Evolutionary conservation across 805 yeast genomes (phyloP).

Genomic region (Nematodospora valgi): DNA sequence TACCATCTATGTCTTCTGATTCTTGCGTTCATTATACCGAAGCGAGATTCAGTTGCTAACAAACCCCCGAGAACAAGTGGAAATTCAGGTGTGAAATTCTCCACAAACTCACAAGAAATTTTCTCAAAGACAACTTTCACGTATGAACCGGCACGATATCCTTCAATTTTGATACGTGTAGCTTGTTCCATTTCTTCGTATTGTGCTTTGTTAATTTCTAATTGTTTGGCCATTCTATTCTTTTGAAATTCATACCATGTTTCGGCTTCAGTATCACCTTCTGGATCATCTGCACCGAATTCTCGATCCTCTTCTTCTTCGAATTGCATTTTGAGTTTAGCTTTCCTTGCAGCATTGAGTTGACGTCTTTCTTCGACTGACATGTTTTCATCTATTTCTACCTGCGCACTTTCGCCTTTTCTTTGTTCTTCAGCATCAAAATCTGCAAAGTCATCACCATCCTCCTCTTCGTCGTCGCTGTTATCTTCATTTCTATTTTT

Average conservation of each 20-base stretch:
- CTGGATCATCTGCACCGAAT: conserved; percentile 77
- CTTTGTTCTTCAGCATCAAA: conserved; percentile 50
- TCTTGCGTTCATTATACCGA: conserved; percentile 90
- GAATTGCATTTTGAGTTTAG: conserved; percentile 80
- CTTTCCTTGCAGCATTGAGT: conserved; percentile 84
- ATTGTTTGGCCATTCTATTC: conserved; percentile 93
- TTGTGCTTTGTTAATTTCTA: conserved; percentile 87
- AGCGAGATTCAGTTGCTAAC: conserved; percentile 84
- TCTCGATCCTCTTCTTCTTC: conserved; percentile 71
- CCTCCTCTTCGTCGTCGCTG: conserved; percentile 19
- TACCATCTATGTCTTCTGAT: conserved; percentile 99
- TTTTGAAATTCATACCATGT: conserved; percentile 98
- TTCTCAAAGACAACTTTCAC: conserved; percentile 81
- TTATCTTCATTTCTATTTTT: conserved; percentile 31
- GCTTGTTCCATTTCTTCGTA: conserved; percentile 68
- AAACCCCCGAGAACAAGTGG: conserved; percentile 92
- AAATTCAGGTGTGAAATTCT: conserved; percentile 77
- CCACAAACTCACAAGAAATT: conserved; percentile 86
- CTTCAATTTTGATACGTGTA: conserved; percentile 82
- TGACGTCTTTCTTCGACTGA: conserved; percentile 75
- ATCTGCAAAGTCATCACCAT: conserved; percentile 47
- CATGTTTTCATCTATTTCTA: conserved; percentile 37
- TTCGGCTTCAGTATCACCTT: conserved; percentile 70
- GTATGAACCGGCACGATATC: conserved; percentile 89
- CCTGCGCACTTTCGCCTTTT: conserved; percentile 33